A percentile compares a stretch with the other conserved stretches of the same genome.
Conservation (phyloP, 2,329 filamentous ascomycete species). For the Xylariaceae sp. region DNA sequence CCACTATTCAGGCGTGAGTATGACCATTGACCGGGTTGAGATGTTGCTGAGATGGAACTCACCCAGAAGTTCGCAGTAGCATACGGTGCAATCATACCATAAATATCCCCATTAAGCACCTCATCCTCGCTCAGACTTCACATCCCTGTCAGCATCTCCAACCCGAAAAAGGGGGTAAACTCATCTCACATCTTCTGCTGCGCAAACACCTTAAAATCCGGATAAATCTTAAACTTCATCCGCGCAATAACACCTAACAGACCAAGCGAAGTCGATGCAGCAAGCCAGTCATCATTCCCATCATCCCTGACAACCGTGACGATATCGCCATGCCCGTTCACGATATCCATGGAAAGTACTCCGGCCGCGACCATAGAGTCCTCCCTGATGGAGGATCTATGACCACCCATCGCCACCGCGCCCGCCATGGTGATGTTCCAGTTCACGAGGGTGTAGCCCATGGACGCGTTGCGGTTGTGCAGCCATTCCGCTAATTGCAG, state of each 20-base stretch:
- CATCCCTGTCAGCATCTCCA: constrained; percentile 3
- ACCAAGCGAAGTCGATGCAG: constrained; percentile 46
- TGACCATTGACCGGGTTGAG: too few relatives aligned
- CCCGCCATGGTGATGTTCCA: constrained; percentile 51
- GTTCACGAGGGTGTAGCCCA: constrained; percentile 48
- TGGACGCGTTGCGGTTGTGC: constrained; percentile 41
- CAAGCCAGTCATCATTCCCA: constrained; percentile 44
- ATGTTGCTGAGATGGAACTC: constrained; percentile 8
- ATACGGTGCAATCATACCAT: constrained; percentile 45
- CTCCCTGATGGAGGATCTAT: constrained; percentile 44
- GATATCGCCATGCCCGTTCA: constrained; percentile 43
- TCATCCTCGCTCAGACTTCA: constrained; percentile 41
- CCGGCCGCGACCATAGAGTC: constrained; percentile 47
- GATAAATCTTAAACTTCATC: constrained; percentile 46
- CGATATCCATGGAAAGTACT: constrained; percentile 44
- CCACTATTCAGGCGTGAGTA: constrained; percentile 34
- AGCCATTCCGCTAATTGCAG: constrained; percentile 47
- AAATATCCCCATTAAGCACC: constrained; percentile 46
- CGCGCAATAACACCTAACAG: constrained; percentile 44
- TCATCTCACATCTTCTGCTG: constrained; percentile 43
- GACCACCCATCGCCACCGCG: constrained; percentile 48
- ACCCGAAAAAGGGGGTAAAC: background rate
- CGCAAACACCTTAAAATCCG: constrained; percentile 47
- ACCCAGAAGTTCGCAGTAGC: constrained; percentile 49
- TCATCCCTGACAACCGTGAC: constrained; percentile 40